Conservation (phyloP, 495 filamentous ascomycete genomes). For the Aspergillus sclerotiicarbonarius region DNA sequence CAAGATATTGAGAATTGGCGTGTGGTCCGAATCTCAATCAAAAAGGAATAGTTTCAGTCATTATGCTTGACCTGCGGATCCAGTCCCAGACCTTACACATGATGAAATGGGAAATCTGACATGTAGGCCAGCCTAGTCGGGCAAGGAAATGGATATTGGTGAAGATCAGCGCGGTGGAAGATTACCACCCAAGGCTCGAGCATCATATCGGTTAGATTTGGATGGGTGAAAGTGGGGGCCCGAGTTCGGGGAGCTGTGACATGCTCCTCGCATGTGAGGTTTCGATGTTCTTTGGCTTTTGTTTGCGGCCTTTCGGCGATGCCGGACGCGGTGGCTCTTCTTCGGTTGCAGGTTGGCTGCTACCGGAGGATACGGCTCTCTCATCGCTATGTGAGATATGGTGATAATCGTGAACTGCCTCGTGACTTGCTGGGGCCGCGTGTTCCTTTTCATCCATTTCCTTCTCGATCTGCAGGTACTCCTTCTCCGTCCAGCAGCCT, state of each 20-base stretch:
- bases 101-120: background rate
- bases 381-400: slow-evolving; percentile 42
- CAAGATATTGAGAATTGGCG: background rate
- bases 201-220: slow-evolving; percentile 36
- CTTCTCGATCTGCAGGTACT: slow-evolving; percentile 71
- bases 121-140: slow-evolving; percentile 20
- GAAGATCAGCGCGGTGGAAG: background rate
- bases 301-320: slow-evolving; percentile 33
- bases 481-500: slow-evolving; percentile 87
- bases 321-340: slow-evolving; percentile 31
- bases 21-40: background rate
- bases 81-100: slow-evolving; percentile 18
- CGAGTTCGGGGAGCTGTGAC: slow-evolving; percentile 59
- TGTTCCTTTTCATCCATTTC: slow-evolving; percentile 49
- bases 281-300: slow-evolving; percentile 41
- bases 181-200: background rate
- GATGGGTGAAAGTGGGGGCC: slow-evolving; percentile 72
- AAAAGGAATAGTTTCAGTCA: slow-evolving; percentile 9
- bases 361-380: slow-evolving; percentile 62
- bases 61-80: slow-evolving; percentile 18
- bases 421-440: slow-evolving; percentile 26
- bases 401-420: slow-evolving; percentile 11
- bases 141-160: slow-evolving; percentile 2
- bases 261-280: slow-evolving; percentile 37
- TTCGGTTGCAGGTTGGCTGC: slow-evolving; percentile 47